A percentile compares a stretch with the other conserved stretches of the same genome.
phyloP scores from a whole-genome alignment of 331 rosid species.

The Pyracantha coccinea region DNA sequence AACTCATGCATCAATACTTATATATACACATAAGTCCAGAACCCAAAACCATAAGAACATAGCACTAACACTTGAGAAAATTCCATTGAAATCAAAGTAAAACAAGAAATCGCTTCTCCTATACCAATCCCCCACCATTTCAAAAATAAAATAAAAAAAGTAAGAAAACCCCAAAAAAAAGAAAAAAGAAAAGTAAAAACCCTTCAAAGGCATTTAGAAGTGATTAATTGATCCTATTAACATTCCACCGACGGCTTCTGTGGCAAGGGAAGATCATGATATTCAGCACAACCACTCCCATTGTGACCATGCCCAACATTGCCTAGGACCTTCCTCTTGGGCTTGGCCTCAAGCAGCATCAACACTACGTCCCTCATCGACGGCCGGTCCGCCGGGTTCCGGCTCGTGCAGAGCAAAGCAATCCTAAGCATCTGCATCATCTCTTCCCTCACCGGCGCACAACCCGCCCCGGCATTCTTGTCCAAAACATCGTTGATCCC shows the following conservation, averaged over 20 bases:
- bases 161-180: background rate
- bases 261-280: constrained; percentile 33
- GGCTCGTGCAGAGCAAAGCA: constrained; percentile 78
- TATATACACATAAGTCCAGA: background rate
- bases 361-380: constrained; percentile 87
- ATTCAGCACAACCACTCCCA: constrained; percentile 14
- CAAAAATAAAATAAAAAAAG: constrained; percentile 2
- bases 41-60: background rate
- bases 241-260: constrained; percentile 43
- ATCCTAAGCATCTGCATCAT: constrained; percentile 89
- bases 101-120: constrained; percentile 61
- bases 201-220: background rate
- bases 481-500: constrained; percentile 52
- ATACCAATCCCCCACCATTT: constrained; percentile 94
- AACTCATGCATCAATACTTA: background rate
- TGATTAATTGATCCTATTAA: constrained; percentile 27
- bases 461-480: constrained; percentile 62
- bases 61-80: constrained; percentile 27
- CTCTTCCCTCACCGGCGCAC: constrained; percentile 56
- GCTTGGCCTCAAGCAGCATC: constrained; percentile 85
- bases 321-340: constrained; percentile 52
- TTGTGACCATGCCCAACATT: constrained; percentile 15
- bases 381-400: constrained; percentile 74
- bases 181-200: constrained; percentile 6
- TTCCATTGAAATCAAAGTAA: constrained; percentile 34